Evolutionary conservation across 225 moss, liverwort and hornwort species (phyloP), one percentile per base, ranked within the genome.

Genomic region (Asterella californica): DNA sequence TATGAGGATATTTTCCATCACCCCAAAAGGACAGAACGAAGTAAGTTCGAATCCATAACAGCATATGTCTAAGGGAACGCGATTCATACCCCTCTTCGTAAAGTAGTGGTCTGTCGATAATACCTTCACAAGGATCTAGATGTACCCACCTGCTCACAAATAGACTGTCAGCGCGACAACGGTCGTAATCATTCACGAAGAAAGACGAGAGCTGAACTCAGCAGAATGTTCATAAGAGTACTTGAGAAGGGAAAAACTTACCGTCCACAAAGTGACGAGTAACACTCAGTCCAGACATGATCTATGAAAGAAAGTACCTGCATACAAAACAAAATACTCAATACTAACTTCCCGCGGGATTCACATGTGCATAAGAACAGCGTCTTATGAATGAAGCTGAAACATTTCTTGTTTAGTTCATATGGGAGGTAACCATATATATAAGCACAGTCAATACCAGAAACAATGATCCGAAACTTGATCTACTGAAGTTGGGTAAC

Each of bases 261-360:
- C 81, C 84, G 79, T 53, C 80, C 82, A 49, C 61, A 46, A 34
- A 76, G 22, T 6, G 87, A 47, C 30, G 84, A 89, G 79, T 87
- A 93, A 70, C 88, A 95, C 78, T 90, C 90, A 21, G 94, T 92
- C 92, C 91, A 92, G 53, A 93, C 82, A 75, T 93, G 94, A 77
- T 95, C 91, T 4, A 68, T 82, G 46, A 91, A 86, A 79, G 88
- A 85, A 5, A 88, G 69, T 38, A 82, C 46, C 84, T 85, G 76
- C 59, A 82, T 34, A 37, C 32, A 69, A 6, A 7, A 34, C 18
- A 10, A 25, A 14, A 59, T 37, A 21, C 54, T 74, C 17, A 74
- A 29, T n/a, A 27, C 29, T 27, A 74, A 54, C 32, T 33, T 33
- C 24, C 52, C 17, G 52, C 7, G 29, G 49, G 48, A 72, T 72